A percentile compares a stretch with the other conserved stretches of the same genome.
Conservation (phyloP, 352 stramenopile genomes). For the Pythium sp. region DNA sequence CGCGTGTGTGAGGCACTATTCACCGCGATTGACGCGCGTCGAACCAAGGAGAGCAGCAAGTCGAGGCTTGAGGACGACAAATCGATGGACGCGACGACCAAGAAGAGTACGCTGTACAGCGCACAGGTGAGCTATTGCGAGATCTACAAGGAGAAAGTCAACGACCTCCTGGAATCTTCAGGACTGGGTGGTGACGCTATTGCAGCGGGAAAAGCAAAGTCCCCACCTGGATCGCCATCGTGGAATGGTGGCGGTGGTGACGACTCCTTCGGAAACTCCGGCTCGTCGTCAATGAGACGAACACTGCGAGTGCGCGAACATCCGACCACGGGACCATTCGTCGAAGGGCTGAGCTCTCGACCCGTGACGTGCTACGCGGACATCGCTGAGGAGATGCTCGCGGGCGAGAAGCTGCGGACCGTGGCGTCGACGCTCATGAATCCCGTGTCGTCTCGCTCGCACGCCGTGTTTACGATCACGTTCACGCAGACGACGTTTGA, state of each 20-base stretch:
- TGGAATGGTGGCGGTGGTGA: neutral
- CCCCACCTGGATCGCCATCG: conserved; percentile 28
- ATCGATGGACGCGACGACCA: neutral
- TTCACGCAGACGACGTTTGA: conserved; percentile 80
- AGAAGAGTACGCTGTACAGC: conserved; percentile 41
- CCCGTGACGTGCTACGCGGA: conserved; percentile 79
- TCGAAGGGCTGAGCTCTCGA: conserved; percentile 69
- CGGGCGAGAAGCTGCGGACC: conserved; percentile 93
- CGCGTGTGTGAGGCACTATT: conserved; percentile 81
- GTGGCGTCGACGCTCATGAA: conserved; percentile 97
- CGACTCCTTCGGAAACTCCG: neutral
- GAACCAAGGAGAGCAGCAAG: conserved; percentile 23
- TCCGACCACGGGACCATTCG: conserved; percentile 79
- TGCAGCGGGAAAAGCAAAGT: conserved; percentile 18
- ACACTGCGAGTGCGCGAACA: conserved; percentile 79
- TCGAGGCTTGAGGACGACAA: conserved; percentile 14
- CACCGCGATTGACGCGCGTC: conserved; percentile 48
- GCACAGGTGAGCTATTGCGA: conserved; percentile 77
- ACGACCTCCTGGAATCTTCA: conserved; percentile 66
- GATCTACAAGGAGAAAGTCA: conserved; percentile 89
- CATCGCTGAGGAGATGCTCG: conserved; percentile 72
- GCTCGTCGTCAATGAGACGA: conserved; percentile 8
- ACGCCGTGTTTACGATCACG: conserved; percentile 97
- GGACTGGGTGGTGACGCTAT: neutral
- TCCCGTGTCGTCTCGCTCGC: conserved; percentile 91